A percentile compares a stretch with the other conserved stretches of the same genome.
Evolutionary conservation across 2,329 filamentous ascomycete genomes (phyloP).

Genomic region (Paraphoma chrysanthemicola): DNA sequence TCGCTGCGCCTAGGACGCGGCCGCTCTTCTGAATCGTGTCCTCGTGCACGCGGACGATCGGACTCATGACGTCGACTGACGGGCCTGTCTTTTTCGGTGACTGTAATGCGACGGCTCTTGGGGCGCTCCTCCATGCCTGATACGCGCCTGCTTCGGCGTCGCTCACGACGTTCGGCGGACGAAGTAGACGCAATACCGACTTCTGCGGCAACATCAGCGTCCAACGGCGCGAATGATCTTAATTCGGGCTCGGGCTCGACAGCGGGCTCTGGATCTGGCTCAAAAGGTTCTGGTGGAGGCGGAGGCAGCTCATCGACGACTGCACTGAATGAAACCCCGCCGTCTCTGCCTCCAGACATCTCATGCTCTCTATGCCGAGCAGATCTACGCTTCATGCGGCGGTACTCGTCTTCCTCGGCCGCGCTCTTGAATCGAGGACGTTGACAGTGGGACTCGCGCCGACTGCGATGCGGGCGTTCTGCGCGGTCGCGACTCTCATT

Average conservation of each 20-base stretch:
- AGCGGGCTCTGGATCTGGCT: conserved; percentile 21
- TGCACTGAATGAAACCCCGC: conserved; percentile 25
- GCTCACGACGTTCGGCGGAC: conserved; percentile 36
- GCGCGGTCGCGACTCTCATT: conserved; percentile 38
- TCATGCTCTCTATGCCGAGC: conserved; percentile 32
- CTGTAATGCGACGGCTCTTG: conserved; percentile 40
- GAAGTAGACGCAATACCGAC: conserved; percentile 36
- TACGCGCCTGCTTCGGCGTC: conserved; percentile 30
- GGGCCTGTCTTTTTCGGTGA: conserved; percentile 39
- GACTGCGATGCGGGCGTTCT: conserved; percentile 40
- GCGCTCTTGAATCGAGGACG: conserved; percentile 33
- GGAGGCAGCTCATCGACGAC: conserved; percentile 25
- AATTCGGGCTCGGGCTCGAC: conserved; percentile 8
- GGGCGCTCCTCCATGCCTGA: conserved; percentile 37
- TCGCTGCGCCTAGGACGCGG: conserved; percentile 32
- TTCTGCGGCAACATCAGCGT: conserved; percentile 36
- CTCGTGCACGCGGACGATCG: conserved; percentile 34
- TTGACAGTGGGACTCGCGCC: conserved; percentile 34
- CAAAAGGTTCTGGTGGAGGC: conserved; percentile 27
- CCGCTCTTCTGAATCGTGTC: conserved; percentile 31
- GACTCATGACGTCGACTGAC: conserved; percentile 35
- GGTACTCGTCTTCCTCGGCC: conserved; percentile 44
- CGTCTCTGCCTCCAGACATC: conserved; percentile 36
- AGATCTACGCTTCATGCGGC: conserved; percentile 33
- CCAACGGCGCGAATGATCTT: conserved; percentile 17